A percentile compares a stretch with the other conserved stretches of the same genome.
Evolutionary conservation across 2,329 filamentous ascomycete genomes (phyloP).

Genomic region (Sphaerostilbella broomeana): DNA sequence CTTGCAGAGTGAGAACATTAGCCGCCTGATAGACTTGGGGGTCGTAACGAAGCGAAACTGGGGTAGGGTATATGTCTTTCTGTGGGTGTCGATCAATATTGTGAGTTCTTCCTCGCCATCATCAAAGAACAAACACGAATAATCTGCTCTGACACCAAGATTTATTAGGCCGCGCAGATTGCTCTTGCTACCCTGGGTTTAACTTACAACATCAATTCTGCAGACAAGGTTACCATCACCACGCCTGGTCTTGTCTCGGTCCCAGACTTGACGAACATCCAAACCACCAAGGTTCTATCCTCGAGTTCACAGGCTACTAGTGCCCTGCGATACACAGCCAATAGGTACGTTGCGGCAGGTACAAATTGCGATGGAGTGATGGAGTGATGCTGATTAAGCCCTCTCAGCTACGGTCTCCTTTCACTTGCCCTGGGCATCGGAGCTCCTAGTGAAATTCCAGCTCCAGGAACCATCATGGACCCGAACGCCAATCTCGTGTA

Average conservation of each 20-base stretch:
- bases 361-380: background rate
- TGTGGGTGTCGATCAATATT: conserved; percentile 20
- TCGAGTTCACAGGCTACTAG: conserved; percentile 17
- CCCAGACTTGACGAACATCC: conserved; percentile 30
- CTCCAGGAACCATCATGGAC: conserved; percentile 25
- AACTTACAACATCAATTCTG: conserved; percentile 35
- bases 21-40: conserved; percentile 17
- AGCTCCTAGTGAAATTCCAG: conserved; percentile 18
- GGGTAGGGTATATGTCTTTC: conserved; percentile 18
- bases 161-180: conserved; percentile 32
- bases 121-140: too few relatives aligned
- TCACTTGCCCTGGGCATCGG: conserved; percentile 25
- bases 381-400: background rate
- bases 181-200: conserved; percentile 37
- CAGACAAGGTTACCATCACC: conserved; percentile 27
- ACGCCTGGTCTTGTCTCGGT: conserved; percentile 29
- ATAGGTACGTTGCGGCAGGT: conserved; percentile 23
- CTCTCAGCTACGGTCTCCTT: conserved; percentile 33
- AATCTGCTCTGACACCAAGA: background rate
- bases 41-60: conserved; percentile 14
- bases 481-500: conserved; percentile 28
- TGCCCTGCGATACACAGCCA: conserved; percentile 38
- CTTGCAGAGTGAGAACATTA: conserved; percentile 21
- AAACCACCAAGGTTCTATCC: conserved; percentile 25
- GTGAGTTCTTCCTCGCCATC: conserved; percentile 9